Conservation (phyloP, 2,329 filamentous ascomycete species). For the Phialemonium atrogriseum region DNA sequence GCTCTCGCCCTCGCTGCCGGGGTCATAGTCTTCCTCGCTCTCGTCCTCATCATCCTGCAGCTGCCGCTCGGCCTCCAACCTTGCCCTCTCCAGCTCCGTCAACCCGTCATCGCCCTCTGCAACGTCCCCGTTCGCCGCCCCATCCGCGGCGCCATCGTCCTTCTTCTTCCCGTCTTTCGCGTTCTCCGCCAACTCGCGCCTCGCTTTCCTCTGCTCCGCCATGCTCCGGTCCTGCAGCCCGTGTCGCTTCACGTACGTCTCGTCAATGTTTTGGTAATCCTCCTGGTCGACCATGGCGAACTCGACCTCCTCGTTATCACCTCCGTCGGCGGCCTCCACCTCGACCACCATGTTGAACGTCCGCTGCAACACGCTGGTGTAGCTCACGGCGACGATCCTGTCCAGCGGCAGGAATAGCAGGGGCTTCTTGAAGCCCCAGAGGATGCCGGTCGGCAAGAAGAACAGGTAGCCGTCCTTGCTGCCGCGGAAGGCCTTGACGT, state of each 20-base stretch:
- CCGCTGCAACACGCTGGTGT: constrained; percentile 57
- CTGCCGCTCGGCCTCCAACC: constrained; percentile 42
- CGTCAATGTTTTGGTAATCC: constrained; percentile 56
- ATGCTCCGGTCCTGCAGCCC: constrained; percentile 59
- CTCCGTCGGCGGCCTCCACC: constrained; percentile 39
- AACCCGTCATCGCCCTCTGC: constrained; percentile 30
- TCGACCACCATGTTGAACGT: constrained; percentile 63
- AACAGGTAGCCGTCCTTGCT: constrained; percentile 63
- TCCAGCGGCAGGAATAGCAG: constrained; percentile 55
- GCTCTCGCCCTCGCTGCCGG: constrained; percentile 51
- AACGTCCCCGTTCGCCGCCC: constrained; percentile 27
- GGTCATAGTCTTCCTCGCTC: constrained; percentile 59
- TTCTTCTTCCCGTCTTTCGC: constrained; percentile 40
- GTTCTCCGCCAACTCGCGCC: constrained; percentile 54
- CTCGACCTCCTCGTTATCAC: constrained; percentile 52
- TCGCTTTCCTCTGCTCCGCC: constrained; percentile 59
- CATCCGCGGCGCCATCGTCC: constrained; percentile 19
- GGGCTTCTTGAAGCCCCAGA: constrained; percentile 66
- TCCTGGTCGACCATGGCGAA: constrained; percentile 64
- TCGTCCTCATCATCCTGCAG: constrained; percentile 55
- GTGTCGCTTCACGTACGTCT: constrained; percentile 51
- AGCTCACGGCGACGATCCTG: constrained; percentile 54
- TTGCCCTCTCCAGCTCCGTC: constrained; percentile 41
- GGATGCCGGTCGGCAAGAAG: constrained; percentile 56
- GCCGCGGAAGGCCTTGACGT: constrained; percentile 58